Conservation (phyloP, 257 asterid genomes). For the Scutellaria baicalensis region DNA sequence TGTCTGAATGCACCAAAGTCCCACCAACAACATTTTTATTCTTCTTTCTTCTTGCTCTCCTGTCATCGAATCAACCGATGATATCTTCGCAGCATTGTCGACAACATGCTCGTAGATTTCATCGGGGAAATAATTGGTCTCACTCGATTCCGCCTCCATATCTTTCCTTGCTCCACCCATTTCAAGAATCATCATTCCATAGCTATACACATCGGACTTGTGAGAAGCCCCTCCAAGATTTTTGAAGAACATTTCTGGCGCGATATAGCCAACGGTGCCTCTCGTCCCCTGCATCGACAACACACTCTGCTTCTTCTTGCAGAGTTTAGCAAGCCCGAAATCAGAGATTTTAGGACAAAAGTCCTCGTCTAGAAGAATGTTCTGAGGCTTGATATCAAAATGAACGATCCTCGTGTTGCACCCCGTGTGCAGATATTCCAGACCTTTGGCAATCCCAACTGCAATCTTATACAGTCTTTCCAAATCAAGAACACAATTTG, state of each 20-base stretch:
- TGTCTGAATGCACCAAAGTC: constrained; percentile 44
- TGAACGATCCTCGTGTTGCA: constrained; percentile 50
- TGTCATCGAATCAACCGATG: constrained; percentile 2
- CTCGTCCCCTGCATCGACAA: constrained; percentile 28
- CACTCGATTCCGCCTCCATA: constrained; percentile 18
- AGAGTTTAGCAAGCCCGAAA: constrained; percentile 44
- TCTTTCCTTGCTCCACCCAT: constrained; percentile 34
- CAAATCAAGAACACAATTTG: constrained; percentile 15
- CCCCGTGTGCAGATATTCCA: constrained; percentile 57
- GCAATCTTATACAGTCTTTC: constrained; percentile 25
- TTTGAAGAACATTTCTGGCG: constrained; percentile 43
- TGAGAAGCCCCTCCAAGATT: constrained; percentile 36
- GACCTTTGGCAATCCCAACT: constrained; percentile 42
- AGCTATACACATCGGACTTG: constrained; percentile 51
- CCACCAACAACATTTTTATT: constrained; percentile 34
- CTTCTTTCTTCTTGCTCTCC: constrained; percentile 28
- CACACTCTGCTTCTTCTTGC: constrained; percentile 30
- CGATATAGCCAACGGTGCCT: constrained; percentile 49
- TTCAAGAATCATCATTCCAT: constrained; percentile 55
- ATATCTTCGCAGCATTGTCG: not conserved
- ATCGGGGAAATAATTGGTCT: constrained; percentile 27
- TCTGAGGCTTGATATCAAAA: constrained; percentile 68
- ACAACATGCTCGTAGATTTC: constrained; percentile 32
- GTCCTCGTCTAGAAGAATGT: constrained; percentile 46
- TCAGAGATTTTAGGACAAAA: constrained; percentile 48